Evolutionary conservation across 257 asterid species (phyloP), one percentile per base, ranked within the genome.

Genomic region (Solanum appendiculatum): DNA sequence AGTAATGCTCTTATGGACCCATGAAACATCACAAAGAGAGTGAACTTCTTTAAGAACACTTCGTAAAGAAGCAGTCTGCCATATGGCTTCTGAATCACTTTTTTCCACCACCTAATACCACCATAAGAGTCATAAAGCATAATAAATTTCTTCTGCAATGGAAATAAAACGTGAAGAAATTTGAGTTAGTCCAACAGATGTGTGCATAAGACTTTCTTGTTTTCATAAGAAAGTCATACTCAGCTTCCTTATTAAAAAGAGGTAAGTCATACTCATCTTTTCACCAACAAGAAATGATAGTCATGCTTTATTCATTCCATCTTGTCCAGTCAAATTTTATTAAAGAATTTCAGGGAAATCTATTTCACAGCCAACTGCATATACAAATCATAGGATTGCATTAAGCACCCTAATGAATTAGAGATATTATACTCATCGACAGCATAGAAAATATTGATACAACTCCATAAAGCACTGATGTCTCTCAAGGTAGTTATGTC

Each of bases 1-100:
- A 93, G 94, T 93, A 96, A 86, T 66, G 90, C 91, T 91, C 99
- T 92, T 54, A 96, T 89, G 83, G 94, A 90, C 90, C 98, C 99
- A 91, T 94, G 94, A 91, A 96, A 97, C 98, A 97, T 93, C 92
- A 96, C 90, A 90, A 97, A 96, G 87, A 96, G 98, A 93, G 92
- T 96, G 99, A 40, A 94, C 89, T 92, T 97, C 99, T 90, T 93
- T 94, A 82, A 97, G 99, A 84, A 95, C 92, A 85, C 36, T 91
- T 63, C 98, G 90, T 90, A 97, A 87, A 86, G 96, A 93, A 85
- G 94, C 97, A 89, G 88, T 90, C 68, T 98, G 91, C 99, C 99
- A 95, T 86, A 95, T 93, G 82, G 95, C 92, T 90, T 97, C 98
- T 36, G 96, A 92, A 31, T 92, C 98, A 89, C 87, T 90, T 89